A percentile compares a stretch with the other conserved stretches of the same genome.
Evolutionary conservation across 148 eudicot species (phyloP).

Genomic region (Mesembryanthemum crystallinum): DNA sequence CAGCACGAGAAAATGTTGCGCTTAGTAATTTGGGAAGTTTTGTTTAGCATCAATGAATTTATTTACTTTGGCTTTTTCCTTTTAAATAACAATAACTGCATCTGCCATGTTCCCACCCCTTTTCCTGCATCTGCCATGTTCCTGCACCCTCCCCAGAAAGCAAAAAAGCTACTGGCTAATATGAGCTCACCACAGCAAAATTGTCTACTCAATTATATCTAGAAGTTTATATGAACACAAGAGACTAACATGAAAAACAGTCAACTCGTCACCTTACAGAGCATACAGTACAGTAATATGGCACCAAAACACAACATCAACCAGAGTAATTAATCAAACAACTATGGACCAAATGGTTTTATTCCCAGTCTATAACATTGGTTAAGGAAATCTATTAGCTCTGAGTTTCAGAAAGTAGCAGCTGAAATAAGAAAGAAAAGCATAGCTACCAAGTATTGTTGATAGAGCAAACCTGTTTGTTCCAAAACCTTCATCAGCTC

Average conservation of each 20-base stretch:
- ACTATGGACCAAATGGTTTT: background rate
- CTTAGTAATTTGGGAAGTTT: too few species aligned
- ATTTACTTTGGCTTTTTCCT: too few species aligned
- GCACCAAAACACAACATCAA: background rate
- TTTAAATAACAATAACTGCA: too few species aligned
- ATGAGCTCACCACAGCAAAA: too few species aligned
- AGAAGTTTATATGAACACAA: background rate
- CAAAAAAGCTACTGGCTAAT: too few species aligned
- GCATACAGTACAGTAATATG: background rate
- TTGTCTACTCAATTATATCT: background rate
- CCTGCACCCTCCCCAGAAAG: too few species aligned
- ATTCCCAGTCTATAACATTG: background rate
- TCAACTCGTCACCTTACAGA: background rate
- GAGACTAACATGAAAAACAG: background rate
- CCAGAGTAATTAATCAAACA: background rate
- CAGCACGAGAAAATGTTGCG: too few species aligned
- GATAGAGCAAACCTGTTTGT: conserved; percentile 55
- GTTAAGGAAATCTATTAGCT: background rate
- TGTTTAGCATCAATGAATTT: too few species aligned
- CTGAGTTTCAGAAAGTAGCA: conserved; percentile 3
- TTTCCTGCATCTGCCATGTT: too few species aligned
- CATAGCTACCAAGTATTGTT: background rate
- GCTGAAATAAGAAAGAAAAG: background rate
- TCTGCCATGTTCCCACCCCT: too few species aligned
- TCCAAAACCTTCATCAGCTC: conserved; percentile 65